These are phyloP conservation scores for Pholiota conissans DNA, from an alignment of 768 basidiomycete genomes.

Conservation along the genomic window DNA sequence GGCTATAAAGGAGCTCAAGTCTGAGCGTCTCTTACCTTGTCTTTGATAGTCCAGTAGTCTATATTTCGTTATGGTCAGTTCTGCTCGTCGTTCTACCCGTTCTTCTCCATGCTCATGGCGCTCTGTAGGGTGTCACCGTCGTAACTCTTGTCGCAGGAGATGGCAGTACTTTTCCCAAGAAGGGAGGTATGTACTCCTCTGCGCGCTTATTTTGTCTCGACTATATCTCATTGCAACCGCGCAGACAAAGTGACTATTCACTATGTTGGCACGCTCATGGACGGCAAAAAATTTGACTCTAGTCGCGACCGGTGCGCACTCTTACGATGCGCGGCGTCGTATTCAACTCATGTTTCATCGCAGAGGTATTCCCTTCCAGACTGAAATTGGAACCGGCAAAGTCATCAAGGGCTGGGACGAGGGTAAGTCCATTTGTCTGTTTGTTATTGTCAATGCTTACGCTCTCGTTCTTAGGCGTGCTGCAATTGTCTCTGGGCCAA, in stretches of 20 bases:
- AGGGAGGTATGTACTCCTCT: conserved; percentile 56
- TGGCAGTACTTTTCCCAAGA: conserved; percentile 61
- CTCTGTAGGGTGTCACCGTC: conserved; percentile 67
- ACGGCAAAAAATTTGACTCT: conserved; percentile 74
- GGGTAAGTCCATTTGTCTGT: conserved; percentile 45
- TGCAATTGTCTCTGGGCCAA: conserved; percentile 71
- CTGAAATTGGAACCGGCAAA: conserved; percentile 74
- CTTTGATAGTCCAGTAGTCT: conserved; percentile 33
- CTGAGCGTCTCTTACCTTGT: conserved; percentile 27
- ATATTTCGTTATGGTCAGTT: conserved; percentile 19
- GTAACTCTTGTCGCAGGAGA: conserved; percentile 62
- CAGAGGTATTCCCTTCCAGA: conserved; percentile 63
- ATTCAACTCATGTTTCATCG: conserved; percentile 3
- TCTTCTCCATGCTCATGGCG: background rate
- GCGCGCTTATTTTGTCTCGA: conserved; percentile 10
- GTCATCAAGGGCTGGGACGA: conserved; percentile 94
- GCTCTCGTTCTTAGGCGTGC: conserved; percentile 56
- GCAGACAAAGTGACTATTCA: conserved; percentile 74
- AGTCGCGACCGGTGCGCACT: conserved; percentile 67
- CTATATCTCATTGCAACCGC: conserved; percentile 22
- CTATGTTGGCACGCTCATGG: conserved; percentile 70
- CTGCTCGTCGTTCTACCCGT: background rate
- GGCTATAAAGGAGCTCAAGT: conserved; percentile 45
- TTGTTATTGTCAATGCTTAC: conserved; percentile 13
- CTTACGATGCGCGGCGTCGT: background rate